These are phyloP conservation scores for Dactylellina drechsleri DNA, from an alignment of 2,329 filamentous ascomycete genomes.

Conservation along the genomic window DNA sequence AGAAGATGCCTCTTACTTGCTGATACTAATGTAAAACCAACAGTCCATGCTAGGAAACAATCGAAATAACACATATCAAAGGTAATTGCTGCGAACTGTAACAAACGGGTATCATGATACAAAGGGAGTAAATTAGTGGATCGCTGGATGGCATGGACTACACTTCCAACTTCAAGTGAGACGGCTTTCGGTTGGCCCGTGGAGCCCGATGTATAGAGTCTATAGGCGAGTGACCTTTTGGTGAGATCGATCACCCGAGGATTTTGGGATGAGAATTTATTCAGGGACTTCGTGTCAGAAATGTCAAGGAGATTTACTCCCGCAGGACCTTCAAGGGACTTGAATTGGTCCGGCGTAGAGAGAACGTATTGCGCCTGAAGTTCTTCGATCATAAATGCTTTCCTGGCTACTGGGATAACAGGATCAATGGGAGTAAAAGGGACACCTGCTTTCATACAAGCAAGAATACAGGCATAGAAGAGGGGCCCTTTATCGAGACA, in stretches of 20 bases:
- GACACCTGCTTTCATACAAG: conserved; percentile 58
- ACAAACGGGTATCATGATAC: conserved; percentile 60
- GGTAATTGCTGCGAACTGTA: conserved; percentile 63
- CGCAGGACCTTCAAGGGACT: conserved; percentile 28
- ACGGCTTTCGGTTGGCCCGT: conserved; percentile 64
- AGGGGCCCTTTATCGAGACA: conserved; percentile 58
- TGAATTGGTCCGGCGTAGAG: conserved; percentile 30
- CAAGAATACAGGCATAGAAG: conserved; percentile 58
- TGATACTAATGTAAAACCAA: conserved; percentile 63
- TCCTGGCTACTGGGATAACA: conserved; percentile 56
- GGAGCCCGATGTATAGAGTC: conserved; percentile 64
- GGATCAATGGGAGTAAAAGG: conserved; percentile 59
- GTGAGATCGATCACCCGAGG: conserved; percentile 59
- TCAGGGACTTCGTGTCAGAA: conserved; percentile 29
- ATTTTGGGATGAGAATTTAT: conserved; percentile 55
- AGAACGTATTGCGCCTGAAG: conserved; percentile 56
- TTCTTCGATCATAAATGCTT: conserved; percentile 58
- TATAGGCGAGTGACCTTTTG: conserved; percentile 61
- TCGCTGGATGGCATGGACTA: conserved; percentile 62
- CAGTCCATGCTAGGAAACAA: conserved; percentile 64
- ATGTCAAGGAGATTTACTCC: conserved; percentile 51
- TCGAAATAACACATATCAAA: conserved; percentile 65
- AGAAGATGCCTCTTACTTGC: conserved; percentile 62
- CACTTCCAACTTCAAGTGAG: conserved; percentile 62
- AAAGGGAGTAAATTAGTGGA: conserved; percentile 62